Conservation (phyloP, 2,329 filamentous ascomycete species). For the Gaeumannomyces sp. region DNA sequence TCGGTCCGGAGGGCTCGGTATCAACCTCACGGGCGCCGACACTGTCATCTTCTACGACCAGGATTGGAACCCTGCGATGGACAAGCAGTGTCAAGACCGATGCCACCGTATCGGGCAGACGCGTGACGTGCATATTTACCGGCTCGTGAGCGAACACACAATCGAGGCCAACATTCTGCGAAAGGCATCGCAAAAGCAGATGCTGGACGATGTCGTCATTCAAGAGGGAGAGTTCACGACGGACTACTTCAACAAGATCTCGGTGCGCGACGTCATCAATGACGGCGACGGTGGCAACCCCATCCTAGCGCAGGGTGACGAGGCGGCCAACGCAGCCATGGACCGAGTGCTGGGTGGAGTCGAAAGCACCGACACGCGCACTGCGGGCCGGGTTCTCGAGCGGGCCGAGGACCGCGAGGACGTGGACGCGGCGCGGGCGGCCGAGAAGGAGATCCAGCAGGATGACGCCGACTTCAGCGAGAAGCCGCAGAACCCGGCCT, state of each 20-base stretch:
- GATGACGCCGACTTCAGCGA: conserved; percentile 83
- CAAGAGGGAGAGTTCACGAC: conserved; percentile 98
- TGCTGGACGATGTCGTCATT: conserved; percentile 96
- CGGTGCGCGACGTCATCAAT: conserved; percentile 62
- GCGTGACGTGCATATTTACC: conserved; percentile 95
- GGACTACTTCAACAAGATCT: conserved; percentile 82
- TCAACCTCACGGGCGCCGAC: conserved; percentile 94
- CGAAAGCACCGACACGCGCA: conserved; percentile 53
- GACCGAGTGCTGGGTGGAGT: conserved; percentile 72
- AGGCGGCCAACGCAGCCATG: conserved; percentile 75
- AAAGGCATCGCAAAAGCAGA: conserved; percentile 94
- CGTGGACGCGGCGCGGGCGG: conserved; percentile 76
- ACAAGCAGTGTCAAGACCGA: conserved; percentile 97
- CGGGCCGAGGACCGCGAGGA: conserved; percentile 92
- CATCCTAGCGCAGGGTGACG: conserved; percentile 52
- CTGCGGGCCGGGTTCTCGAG: conserved; percentile 68
- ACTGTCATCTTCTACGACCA: conserved; percentile 99
- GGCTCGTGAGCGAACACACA: conserved; percentile 85
- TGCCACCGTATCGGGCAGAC: conserved; percentile 97
- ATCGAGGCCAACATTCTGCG: conserved; percentile 97
- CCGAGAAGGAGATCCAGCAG: conserved; percentile 81
- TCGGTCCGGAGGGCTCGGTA: conserved; percentile 86
- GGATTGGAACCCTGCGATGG: conserved; percentile 99
- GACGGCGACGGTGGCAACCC: conserved; percentile 38
- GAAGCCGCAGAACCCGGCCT: conserved; percentile 38